Evolutionary conservation across 352 stramenopile species (phyloP), one percentile per base, ranked within the genome.

Genomic region (Thraustotheca clavata): DNA sequence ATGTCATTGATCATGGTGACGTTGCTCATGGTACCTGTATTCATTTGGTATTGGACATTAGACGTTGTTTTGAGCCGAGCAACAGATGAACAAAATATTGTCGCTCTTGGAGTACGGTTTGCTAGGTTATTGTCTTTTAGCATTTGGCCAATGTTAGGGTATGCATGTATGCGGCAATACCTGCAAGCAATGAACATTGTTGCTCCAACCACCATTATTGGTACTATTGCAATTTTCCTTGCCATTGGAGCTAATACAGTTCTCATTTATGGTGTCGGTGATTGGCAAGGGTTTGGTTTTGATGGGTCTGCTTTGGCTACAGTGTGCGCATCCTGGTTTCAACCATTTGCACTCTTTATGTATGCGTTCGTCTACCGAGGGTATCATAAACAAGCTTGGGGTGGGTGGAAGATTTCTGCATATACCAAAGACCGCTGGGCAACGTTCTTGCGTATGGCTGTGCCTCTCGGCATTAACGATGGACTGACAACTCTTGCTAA

Each of bases 351-450:
- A 48, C 72, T 93, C 8, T 72, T 73, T 12, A 68, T 72, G 26
- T 93, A 91, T 60, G 77, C 76, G 29, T 90, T 88, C 65, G 84
- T 71, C 71, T 91, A 88, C 80, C 89, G 87, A 57, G 69, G 73
- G n/a, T 86, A 90, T 67, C 84, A 93, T 72, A 76, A 78, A 62
- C 80, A 87, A 63, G 88, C 84, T 8, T 93, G 84, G 84, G 74
- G 73, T 16, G 76, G 84, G 54, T 68, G 52, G 14, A 38, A 41
- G 14, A 87, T 80, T 59, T 76, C 79, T 38, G 85, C 74, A 8
- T 69, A 89, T 35, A 73, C 78, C 49, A 80, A 67, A 48, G 79
- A 86, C 11, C 80, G 84, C 14, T 69, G 88, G 52, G 73, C 73
- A 61, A 71, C 73, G 1, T 91, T 93, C 50, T 62, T 76, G 3